Percentiles rank a stretch among this genome's conserved stretches.
phyloP scores from a whole-genome alignment of 176 grass and related monocot species.

The Avena insularis region DNA sequence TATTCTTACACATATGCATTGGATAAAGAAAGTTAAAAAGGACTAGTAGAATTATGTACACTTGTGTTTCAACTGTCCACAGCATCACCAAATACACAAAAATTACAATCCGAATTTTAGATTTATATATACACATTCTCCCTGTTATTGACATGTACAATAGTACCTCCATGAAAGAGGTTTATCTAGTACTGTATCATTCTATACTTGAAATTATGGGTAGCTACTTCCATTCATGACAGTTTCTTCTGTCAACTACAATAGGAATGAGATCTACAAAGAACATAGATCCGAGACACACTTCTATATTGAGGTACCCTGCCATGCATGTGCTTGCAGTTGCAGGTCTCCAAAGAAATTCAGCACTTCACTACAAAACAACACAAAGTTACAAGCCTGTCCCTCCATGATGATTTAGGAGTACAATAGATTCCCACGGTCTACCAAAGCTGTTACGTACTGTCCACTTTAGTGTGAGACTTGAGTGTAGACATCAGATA shows the following conservation, averaged over 20 bases:
- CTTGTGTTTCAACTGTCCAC: background rate
- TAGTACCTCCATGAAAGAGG: background rate
- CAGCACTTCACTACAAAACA: background rate
- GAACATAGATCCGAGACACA: background rate
- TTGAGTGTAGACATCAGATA: background rate
- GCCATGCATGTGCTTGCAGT: background rate
- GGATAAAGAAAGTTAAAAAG: background rate
- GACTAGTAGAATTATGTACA: background rate
- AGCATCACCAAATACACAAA: background rate
- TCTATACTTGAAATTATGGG: background rate
- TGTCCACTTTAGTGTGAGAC: background rate
- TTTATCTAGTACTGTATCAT: background rate
- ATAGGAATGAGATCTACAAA: background rate
- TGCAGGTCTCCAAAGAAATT: background rate
- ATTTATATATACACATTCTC: background rate
- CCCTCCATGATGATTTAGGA: too few relatives aligned
- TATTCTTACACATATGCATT: too few relatives aligned
- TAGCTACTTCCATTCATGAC: background rate
- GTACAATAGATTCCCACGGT: background rate
- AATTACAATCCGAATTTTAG: background rate
- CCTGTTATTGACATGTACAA: background rate
- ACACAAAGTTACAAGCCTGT: too few relatives aligned
- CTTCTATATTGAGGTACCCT: background rate
- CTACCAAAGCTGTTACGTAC: background rate
- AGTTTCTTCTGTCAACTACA: background rate